These are phyloP conservation scores for Thymus mandschuricus DNA, from an alignment of 257 asterid species.

Conservation along the genomic window DNA sequence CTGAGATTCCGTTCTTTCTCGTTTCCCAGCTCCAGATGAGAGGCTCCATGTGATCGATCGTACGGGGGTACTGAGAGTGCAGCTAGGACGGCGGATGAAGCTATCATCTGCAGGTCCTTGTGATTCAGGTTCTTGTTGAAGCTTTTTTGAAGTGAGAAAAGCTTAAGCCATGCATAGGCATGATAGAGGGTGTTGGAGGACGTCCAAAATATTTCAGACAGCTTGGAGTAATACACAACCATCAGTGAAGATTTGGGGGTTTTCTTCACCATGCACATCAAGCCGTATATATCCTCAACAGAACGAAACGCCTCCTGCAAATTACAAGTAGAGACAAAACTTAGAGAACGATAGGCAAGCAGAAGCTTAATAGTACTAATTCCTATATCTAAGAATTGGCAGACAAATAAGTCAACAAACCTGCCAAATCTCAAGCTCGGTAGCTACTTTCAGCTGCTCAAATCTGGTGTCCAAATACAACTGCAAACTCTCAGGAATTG, in stretches of 20 bases:
- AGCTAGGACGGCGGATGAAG: slow-evolving; percentile 61
- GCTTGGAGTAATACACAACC: slow-evolving; percentile 89
- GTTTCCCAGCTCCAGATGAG: slow-evolving; percentile 83
- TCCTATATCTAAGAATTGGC: background rate
- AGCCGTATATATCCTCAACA: slow-evolving; percentile 80
- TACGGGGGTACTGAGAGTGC: slow-evolving; percentile 91
- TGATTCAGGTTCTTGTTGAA: slow-evolving; percentile 85
- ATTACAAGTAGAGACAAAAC: slow-evolving; percentile 11
- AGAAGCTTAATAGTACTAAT: background rate
- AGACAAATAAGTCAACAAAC: slow-evolving; percentile 40
- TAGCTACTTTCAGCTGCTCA: slow-evolving; percentile 91
- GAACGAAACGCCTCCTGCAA: slow-evolving; percentile 94
- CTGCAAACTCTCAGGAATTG: slow-evolving; percentile 90
- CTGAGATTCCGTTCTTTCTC: slow-evolving; percentile 76
- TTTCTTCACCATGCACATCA: slow-evolving; percentile 87
- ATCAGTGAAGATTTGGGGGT: slow-evolving; percentile 80
- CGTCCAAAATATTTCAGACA: slow-evolving; percentile 88
- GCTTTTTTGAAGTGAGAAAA: slow-evolving; percentile 81
- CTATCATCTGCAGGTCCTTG: slow-evolving; percentile 72
- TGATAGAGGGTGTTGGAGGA: slow-evolving; percentile 88
- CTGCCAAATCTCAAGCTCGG: slow-evolving; percentile 98
- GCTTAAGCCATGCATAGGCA: slow-evolving; percentile 98
- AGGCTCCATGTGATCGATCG: slow-evolving; percentile 64
- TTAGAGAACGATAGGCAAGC: slow-evolving; percentile 1
- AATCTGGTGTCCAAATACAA: slow-evolving; percentile 89